Evolutionary conservation across 1,284 basidiomycete genomes (phyloP).

Genomic region (Puccinia polysora): DNA sequence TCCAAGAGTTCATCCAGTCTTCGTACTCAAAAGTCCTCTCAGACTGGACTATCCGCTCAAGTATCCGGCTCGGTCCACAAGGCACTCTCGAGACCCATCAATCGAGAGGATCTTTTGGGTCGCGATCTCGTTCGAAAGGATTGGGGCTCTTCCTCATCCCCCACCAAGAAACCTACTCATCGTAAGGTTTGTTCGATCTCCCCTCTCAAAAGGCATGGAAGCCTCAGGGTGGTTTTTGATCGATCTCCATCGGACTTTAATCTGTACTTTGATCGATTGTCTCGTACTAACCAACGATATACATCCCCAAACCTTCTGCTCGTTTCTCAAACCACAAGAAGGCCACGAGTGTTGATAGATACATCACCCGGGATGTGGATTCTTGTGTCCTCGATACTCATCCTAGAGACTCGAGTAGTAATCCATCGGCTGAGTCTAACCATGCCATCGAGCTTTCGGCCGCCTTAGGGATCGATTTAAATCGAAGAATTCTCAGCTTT

Average conservation of each 20-base stretch:
- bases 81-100: slow-evolving; percentile 27
- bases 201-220: not conserved
- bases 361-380: slow-evolving; percentile 37
- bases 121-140: slow-evolving; percentile 39
- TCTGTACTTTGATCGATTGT: not conserved
- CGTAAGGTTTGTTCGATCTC: slow-evolving; percentile 24
- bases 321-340: not conserved
- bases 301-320: not conserved
- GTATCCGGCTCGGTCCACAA: slow-evolving; percentile 8
- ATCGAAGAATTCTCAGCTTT: slow-evolving; percentile 55
- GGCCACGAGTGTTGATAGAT: slow-evolving; percentile 37
- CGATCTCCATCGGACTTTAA: not conserved
- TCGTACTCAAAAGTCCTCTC: slow-evolving; percentile 4
- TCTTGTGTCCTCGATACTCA: slow-evolving; percentile 21
- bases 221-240: not conserved
- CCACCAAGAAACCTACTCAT: slow-evolving; percentile 14
- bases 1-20: slow-evolving; percentile 22
- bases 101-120: slow-evolving; percentile 31
- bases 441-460: slow-evolving; percentile 49
- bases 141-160: slow-evolving; percentile 29
- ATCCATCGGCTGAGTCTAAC: slow-evolving; percentile 31
- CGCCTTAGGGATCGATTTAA: slow-evolving; percentile 52
- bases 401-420: slow-evolving; percentile 3
- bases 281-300: not conserved
- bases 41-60: not conserved